Evolutionary conservation across 352 stramenopile genomes (phyloP), one percentile per base, ranked within the genome.

Genomic region (Phytophthora megakarya): DNA sequence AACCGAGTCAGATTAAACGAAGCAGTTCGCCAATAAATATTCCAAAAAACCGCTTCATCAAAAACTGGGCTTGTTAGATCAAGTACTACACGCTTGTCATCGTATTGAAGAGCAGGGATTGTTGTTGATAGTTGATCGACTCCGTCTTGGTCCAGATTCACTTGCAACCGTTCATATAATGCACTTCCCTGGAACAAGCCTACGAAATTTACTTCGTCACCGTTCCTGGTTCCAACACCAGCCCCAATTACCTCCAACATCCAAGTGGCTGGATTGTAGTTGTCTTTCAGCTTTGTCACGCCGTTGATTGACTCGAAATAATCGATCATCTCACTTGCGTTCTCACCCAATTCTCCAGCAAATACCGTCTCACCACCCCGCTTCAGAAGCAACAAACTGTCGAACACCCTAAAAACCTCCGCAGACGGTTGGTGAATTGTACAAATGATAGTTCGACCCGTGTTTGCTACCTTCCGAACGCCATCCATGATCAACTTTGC

Each of bases 401-500:
- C 86, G 68, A 95, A 94, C n/a, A 84, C 78, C 9, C 81, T 78
- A 26, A 96, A 95, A 4, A 96, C 75, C 21, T 93, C 79, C 7
- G 78, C 76, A 5, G 76, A 80, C n/a, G 88, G 90, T 67, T 97
- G 90, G 61, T 57, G 49, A 45, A 57, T 57, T 0, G 49, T 57
- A 13, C 33, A 57, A 5, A 57, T 22, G n/a, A 57, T 40, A 8
- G 80, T 93, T 12, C 75, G 66, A 10, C 90, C 87, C 15, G 74
- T 76, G 37, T 76, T 58, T 5, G 90, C 89, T 28, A 97, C 78
- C 42, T 96, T 93, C 51, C 92, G 86, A 8, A 97, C 73, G 1
- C 91, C 75, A 21, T 93, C 74, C 62, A 97, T 92, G 21, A 98
- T 67, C 39, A 92, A 65, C 40, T 95, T 84, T 18, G 94, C 92